Conservation (phyloP, 2,329 filamentous ascomycete genomes). For the Penicillium corylophilum region DNA sequence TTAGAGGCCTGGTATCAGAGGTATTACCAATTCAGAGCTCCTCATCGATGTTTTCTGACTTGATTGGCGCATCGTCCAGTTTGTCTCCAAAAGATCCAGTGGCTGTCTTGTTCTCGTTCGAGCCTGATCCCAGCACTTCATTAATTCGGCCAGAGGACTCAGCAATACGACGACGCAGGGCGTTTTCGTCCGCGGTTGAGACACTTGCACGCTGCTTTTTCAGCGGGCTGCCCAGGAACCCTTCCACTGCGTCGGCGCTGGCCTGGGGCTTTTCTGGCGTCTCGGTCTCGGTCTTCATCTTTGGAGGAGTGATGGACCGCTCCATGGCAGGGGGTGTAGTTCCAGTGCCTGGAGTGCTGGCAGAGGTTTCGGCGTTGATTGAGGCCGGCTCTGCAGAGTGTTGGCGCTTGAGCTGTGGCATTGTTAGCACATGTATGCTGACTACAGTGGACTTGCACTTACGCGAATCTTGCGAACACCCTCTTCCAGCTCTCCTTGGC, state of each 20-base stretch:
- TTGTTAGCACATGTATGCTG: constrained; percentile 9
- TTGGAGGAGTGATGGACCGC: constrained; percentile 39
- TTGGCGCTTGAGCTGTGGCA: constrained; percentile 61
- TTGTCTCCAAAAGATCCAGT: constrained; percentile 20
- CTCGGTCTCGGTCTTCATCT: constrained; percentile 18
- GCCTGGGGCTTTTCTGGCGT: constrained; percentile 23
- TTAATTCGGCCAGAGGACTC: constrained; percentile 40
- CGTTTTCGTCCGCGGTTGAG: constrained; percentile 43
- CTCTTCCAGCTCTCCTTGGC: constrained; percentile 62
- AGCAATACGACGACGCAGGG: constrained; percentile 42
- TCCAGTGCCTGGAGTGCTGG: constrained; percentile 39
- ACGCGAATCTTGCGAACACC: constrained; percentile 67
- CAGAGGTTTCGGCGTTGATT: constrained; percentile 33
- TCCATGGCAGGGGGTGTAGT: constrained; percentile 37
- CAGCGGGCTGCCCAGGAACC: constrained; percentile 46
- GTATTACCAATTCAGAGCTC: constrained; percentile 25
- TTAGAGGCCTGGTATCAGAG: neutral
- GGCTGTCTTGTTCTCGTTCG: constrained; percentile 14
- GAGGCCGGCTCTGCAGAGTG: constrained; percentile 60
- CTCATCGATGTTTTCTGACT: constrained; percentile 26
- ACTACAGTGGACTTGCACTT: constrained; percentile 22
- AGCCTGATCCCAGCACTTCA: constrained; percentile 31
- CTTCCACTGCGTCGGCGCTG: constrained; percentile 28
- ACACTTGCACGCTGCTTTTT: constrained; percentile 50
- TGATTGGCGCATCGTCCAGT: constrained; percentile 13